Evolutionary conservation across 805 yeast genomes (phyloP).

Genomic region (Cyberlindnera meyerae): DNA sequence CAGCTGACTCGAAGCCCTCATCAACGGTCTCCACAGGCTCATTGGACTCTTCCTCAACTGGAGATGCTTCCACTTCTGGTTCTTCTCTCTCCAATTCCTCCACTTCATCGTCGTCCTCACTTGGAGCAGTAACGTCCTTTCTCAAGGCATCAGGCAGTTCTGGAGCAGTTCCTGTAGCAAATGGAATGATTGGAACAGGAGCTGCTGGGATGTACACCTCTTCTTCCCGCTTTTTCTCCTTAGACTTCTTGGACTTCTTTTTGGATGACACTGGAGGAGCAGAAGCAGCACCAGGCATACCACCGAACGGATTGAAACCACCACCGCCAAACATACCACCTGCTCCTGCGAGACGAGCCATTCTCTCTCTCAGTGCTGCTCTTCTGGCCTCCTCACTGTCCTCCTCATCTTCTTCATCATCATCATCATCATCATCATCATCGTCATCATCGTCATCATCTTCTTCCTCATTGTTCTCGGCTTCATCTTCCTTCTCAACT

Average conservation of each 20-base stretch:
- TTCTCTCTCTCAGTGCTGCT: conserved; percentile 76
- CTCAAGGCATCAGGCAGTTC: conserved; percentile 20
- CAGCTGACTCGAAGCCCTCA: conserved; percentile 15
- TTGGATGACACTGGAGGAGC: conserved; percentile 23
- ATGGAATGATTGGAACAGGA: conserved; percentile 52
- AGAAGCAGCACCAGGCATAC: conserved; percentile 31
- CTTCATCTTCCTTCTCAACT: conserved; percentile 10
- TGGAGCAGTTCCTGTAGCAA: conserved; percentile 31
- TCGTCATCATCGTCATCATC: conserved; percentile 22
- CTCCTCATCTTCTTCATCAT: conserved; percentile 51
- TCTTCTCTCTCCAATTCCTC: conserved; percentile 11
- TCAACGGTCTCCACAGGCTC: conserved; percentile 1
- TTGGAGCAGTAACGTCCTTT: conserved; percentile 6
- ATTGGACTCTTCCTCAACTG: conserved; percentile 1
- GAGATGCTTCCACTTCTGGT: conserved; percentile 10
- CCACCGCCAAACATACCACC: conserved; percentile 48
- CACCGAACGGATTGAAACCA: conserved; percentile 39
- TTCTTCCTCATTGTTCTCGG: conserved; percentile 12
- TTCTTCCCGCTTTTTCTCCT: conserved; percentile 21
- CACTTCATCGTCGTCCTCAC: conserved; percentile 10
- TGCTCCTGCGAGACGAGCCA: conserved; percentile 92
- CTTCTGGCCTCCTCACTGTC: conserved; percentile 76
- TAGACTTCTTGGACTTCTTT: conserved; percentile 18
- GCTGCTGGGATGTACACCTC: conserved; percentile 25
- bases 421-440: conserved; percentile 35